phyloP scores from a whole-genome alignment of 306 rosid species.

The Prunus persica region Prunus_persica_NCBIv2 NC_034013.1:4964501-4965000 shows the following conservation, averaged over 20 bases:
- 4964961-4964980: constrained; percentile 73
- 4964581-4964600: constrained; percentile 54
- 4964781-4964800: constrained; percentile 70
- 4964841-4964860: constrained; percentile 75
- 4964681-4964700: constrained; percentile 72
- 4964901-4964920: constrained; percentile 75
- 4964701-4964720: constrained; percentile 75
- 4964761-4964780: constrained; percentile 90
- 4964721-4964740: constrained; percentile 91
- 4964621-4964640: constrained; percentile 68
- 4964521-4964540: constrained; percentile 86
- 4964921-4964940: constrained; percentile 74
- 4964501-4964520: constrained; percentile 75
- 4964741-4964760: constrained; percentile 72
- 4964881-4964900: constrained; percentile 71
- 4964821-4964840: constrained; percentile 90
- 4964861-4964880: constrained; percentile 54
- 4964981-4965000: constrained; percentile 83
- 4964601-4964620: constrained; percentile 62
- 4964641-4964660: constrained; percentile 46
- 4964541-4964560: constrained; percentile 74
- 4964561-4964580: constrained; percentile 65
- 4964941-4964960: constrained; percentile 74
- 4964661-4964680: constrained; percentile 73
- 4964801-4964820: constrained; percentile 79